Evolutionary conservation across 805 yeast genomes (phyloP).

Genomic region (Metschnikowia vanudenii): DNA sequence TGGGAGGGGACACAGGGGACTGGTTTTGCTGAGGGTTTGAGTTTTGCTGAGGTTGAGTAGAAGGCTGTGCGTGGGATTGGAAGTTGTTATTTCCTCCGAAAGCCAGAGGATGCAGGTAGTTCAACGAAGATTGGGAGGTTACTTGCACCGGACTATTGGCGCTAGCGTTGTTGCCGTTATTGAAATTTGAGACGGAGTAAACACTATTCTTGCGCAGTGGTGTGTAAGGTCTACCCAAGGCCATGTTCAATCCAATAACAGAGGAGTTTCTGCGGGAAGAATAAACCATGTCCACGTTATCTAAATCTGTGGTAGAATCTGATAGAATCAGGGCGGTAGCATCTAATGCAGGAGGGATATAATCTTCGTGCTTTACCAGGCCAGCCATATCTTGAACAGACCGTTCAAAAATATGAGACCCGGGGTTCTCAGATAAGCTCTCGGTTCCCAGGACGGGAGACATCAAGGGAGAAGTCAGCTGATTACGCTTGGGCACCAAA

Average conservation of each 20-base stretch:
- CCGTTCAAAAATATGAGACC: constrained; percentile 39
- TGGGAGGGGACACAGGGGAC: constrained; percentile 42
- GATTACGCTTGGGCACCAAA: constrained; percentile 2
- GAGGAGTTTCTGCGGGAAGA: constrained; percentile 55
- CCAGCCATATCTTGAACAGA: constrained; percentile 38
- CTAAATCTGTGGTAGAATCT: constrained; percentile 59
- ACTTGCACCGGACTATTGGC: neutral
- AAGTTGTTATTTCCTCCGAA: constrained; percentile 4
- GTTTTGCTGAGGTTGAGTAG: neutral
- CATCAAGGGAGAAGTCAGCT: constrained; percentile 15
- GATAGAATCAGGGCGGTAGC: constrained; percentile 67
- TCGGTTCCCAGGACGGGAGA: constrained; percentile 17
- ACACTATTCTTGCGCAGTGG: constrained; percentile 40
- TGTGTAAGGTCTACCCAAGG: constrained; percentile 42
- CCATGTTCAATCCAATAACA: constrained; percentile 48
- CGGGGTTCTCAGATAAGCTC: constrained; percentile 21
- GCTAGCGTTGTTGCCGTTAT: constrained; percentile 10
- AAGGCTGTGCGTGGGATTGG: constrained; percentile 7
- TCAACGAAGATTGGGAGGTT: constrained; percentile 13
- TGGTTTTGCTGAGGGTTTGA: constrained; percentile 14
- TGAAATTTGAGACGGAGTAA: constrained; percentile 17
- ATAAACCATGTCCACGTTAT: constrained; percentile 69
- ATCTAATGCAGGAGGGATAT: constrained; percentile 78
- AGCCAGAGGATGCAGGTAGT: constrained; percentile 8
- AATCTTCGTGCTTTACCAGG: constrained; percentile 52